Conservation (phyloP, 2,329 filamentous ascomycete genomes). For the Sporothrix globosa region DNA sequence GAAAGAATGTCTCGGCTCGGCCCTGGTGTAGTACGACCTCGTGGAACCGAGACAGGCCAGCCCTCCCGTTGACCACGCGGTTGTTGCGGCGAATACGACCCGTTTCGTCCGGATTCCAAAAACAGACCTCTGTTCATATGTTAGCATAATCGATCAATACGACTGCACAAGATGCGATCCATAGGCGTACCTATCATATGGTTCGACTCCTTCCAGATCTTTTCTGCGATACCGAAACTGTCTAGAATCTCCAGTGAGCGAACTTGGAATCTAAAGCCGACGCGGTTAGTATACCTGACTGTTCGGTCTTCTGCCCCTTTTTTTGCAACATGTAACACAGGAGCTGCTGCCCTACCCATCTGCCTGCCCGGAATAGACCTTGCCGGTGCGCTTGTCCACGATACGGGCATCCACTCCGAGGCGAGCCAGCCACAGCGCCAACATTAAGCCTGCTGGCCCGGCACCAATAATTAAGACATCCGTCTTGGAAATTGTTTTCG, state of each 20-base stretch:
- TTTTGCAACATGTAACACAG: not conserved
- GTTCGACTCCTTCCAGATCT: slow-evolving; percentile 67
- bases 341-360: slow-evolving; percentile 43
- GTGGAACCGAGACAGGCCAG: slow-evolving; percentile 64
- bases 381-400: slow-evolving; percentile 49
- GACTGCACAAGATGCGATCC: not conserved
- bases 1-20: slow-evolving; percentile 67
- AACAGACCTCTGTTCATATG: slow-evolving; percentile 50
- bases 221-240: slow-evolving; percentile 67
- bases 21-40: slow-evolving; percentile 73
- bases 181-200: slow-evolving; percentile 57
- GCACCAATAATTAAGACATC: slow-evolving; percentile 39
- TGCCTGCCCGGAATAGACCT: slow-evolving; percentile 50
- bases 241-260: slow-evolving; percentile 75
- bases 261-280: slow-evolving; percentile 51
- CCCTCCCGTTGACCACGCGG: slow-evolving; percentile 64
- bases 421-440: slow-evolving; percentile 49
- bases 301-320: no score
- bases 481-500: slow-evolving; percentile 29
- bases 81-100: slow-evolving; percentile 62
- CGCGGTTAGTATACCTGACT: not conserved
- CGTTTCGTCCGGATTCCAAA: slow-evolving; percentile 65
- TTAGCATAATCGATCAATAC: not conserved
- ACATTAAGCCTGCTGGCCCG: slow-evolving; percentile 47
- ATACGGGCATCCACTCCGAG: slow-evolving; percentile 49